Conservation (phyloP, 805 yeast genomes). For the Suhomyces xylopsoci region DNA sequence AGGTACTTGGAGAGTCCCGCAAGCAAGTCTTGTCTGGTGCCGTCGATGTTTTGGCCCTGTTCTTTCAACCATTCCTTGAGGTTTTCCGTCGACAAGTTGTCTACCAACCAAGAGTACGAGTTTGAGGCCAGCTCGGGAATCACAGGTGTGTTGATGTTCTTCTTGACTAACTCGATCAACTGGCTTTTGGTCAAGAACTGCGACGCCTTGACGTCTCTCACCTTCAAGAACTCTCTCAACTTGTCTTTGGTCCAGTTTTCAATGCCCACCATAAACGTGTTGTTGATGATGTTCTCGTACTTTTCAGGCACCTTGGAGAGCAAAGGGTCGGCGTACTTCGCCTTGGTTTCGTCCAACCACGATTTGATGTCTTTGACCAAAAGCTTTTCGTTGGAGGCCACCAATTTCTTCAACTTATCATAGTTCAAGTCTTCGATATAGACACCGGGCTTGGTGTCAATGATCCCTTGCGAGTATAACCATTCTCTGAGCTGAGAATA, state of each 20-base stretch:
- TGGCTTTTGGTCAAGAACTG: constrained; percentile 37
- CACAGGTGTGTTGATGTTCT: constrained; percentile 35
- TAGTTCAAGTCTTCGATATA: constrained; percentile 30
- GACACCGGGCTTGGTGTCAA: constrained; percentile 28
- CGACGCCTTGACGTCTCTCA: constrained; percentile 40
- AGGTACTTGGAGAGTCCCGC: constrained; percentile 14
- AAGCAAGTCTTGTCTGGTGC: constrained; percentile 23
- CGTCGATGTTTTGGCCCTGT: constrained; percentile 23
- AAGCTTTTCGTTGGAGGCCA: constrained; percentile 28
- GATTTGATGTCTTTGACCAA: constrained; percentile 38
- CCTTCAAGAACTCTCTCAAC: constrained; percentile 38
- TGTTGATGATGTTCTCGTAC: constrained; percentile 37
- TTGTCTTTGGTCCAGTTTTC: constrained; percentile 48
- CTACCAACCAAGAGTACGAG: constrained; percentile 25
- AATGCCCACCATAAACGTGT: constrained; percentile 44
- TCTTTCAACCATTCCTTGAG: constrained; percentile 39
- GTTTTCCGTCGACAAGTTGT: constrained; percentile 37
- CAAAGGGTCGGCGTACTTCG: constrained; percentile 29
- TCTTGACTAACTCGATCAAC: constrained; percentile 37
- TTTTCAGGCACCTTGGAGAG: constrained; percentile 28
- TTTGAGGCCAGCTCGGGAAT: constrained; percentile 18
- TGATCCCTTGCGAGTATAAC: constrained; percentile 41
- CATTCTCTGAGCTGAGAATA: constrained; percentile 54
- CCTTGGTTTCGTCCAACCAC: constrained; percentile 28
- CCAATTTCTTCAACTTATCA: constrained; percentile 33